These are phyloP conservation scores for Emergomyces africanus DNA, from an alignment of 2,329 filamentous ascomycete species.

Conservation along the genomic window DNA sequence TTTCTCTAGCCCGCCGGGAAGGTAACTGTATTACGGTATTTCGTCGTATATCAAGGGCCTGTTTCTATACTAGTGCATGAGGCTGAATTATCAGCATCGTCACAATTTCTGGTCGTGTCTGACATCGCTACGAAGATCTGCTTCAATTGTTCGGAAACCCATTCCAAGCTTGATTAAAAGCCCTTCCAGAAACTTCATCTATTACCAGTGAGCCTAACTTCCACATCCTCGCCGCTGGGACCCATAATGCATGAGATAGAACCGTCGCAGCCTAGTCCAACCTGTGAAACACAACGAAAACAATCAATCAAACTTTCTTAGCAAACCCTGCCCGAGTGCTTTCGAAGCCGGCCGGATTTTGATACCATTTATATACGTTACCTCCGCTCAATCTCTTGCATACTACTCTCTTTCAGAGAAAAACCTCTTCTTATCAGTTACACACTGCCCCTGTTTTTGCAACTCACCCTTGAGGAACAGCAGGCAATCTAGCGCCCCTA, in stretches of 20 bases:
- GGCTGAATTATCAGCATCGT: neutral
- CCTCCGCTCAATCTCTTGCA: neutral
- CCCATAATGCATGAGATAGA: neutral
- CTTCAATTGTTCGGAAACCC: neutral
- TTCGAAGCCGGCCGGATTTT: neutral
- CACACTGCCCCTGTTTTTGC: slow-evolving; percentile 1
- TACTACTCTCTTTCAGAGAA: neutral
- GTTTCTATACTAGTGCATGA: neutral
- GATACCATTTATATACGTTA: neutral
- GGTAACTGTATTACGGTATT: neutral
- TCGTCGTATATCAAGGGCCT: neutral
- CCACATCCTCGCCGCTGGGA: neutral
- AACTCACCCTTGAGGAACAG: neutral
- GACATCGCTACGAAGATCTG: neutral
- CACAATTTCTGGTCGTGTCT: neutral
- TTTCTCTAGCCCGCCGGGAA: too few relatives aligned
- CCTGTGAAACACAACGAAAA: neutral
- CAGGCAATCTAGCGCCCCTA: neutral
- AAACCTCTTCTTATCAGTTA: neutral
- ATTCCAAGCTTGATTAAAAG: neutral
- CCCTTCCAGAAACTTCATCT: neutral
- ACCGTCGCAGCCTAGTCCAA: neutral
- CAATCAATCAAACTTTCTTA: neutral
- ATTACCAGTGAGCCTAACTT: neutral
- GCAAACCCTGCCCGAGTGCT: neutral